A percentile compares a stretch with the other conserved stretches of the same genome.
phyloP scores from a whole-genome alignment of 225 moss, liverwort and hornwort genomes.

The Climacium dendroides region DNA sequence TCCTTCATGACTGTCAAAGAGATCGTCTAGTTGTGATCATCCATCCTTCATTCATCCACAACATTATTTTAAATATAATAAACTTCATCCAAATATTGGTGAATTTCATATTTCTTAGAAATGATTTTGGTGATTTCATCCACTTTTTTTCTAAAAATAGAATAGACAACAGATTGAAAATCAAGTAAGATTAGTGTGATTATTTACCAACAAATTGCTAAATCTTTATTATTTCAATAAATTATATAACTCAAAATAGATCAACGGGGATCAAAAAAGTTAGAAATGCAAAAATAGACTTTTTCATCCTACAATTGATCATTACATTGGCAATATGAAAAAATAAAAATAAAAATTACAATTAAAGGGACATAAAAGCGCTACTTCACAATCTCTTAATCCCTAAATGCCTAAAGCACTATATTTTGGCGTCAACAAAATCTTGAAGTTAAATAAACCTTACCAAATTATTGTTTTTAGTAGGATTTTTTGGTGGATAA shows the following conservation, averaged over 20 bases:
- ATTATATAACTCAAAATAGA: not conserved
- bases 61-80: not conserved
- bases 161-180: not conserved
- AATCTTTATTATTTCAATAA: not conserved
- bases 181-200: rapidly evolving
- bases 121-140: too few relatives aligned
- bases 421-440: not conserved
- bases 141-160: not conserved
- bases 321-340: rapidly evolving
- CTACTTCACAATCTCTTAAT: too few relatives aligned
- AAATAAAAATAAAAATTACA: not conserved
- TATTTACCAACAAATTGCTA: not conserved
- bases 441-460: not conserved
- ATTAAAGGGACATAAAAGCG: rapidly evolving
- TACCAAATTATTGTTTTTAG: not conserved
- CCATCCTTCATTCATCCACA: too few relatives aligned
- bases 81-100: not conserved
- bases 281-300: not conserved
- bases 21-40: too few relatives aligned
- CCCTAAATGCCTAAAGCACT: not conserved
- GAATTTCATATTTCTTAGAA: too few relatives aligned
- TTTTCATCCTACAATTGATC: not conserved
- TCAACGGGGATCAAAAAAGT: rapidly evolving
- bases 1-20: too few relatives aligned
- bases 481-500: not conserved